Base-by-base conservation (phyloP, 305 asterid species). In the Ajuga reptans region DNA sequence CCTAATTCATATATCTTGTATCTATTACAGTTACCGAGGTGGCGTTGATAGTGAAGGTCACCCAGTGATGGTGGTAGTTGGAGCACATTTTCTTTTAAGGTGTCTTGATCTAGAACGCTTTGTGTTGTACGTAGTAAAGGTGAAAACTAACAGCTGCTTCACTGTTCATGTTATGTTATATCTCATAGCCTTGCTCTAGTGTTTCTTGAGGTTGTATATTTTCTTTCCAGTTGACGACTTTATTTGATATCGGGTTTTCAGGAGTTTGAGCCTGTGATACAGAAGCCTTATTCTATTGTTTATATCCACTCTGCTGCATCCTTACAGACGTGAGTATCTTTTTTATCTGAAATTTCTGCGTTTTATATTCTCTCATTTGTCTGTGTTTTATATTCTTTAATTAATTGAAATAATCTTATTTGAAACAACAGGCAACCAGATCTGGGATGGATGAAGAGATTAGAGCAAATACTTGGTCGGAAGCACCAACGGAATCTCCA, bases 221-320 rank as follows among this genome's bases (percentile, higher is more conserved):
- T 42, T 56, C 51, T 55, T 45, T 62, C 29, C 62, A 29, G 42
- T 16, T n/a, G 42, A 54, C 34, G 49, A 42, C 46, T 45, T 34
- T 4, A 64, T 72, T 41, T 8, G 34, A 15, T 41, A 39, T 55
- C 68, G 64, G 60, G 55, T 72, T 82, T 75, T 75, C 89, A 90
- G 98, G 97, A 92, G 86, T 94, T 94, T 34, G 98, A 94, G 79
- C 93, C 99, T 39, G 69, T 94, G 84, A 89, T 94, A 65, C 96
- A 94, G 86, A 94, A 91, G 90, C 93, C 99, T 59, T 91, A 89
- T 61, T 72, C 86, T 5, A 82, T 94, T 51, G 96, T 89, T 57
- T 94, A 94, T 83, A 76, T 94, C 84, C 99, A 94, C 76, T 94
- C 99, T 1, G 96, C 96, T 0, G 99, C 99, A 31, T 87, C 98